Conservation (phyloP, 768 basidiomycete species). For the Xerocomellus intermedius region DNA sequence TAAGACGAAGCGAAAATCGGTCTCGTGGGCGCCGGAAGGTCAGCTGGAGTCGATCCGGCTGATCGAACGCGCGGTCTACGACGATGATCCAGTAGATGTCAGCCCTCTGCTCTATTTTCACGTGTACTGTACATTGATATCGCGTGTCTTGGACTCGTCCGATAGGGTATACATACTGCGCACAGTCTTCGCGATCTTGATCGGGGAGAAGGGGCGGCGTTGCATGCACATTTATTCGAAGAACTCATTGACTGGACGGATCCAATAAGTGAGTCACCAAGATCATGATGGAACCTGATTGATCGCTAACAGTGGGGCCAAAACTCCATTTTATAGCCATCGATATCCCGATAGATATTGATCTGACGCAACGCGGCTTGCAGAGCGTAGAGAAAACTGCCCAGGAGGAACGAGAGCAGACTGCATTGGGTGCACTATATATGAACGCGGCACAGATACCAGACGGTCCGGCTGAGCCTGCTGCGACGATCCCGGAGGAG, state of each 20-base stretch:
- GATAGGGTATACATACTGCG: slow-evolving; percentile 67
- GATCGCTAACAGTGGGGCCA: slow-evolving; percentile 22
- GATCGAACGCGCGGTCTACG: slow-evolving; percentile 86
- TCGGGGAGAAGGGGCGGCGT: slow-evolving; percentile 80
- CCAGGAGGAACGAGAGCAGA: slow-evolving; percentile 79
- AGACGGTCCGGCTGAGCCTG: slow-evolving; percentile 72
- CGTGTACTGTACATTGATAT: slow-evolving; percentile 53
- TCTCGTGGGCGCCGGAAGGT: slow-evolving; percentile 75
- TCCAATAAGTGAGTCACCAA: slow-evolving; percentile 62
- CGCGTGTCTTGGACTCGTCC: slow-evolving; percentile 35
- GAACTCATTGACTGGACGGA: slow-evolving; percentile 86
- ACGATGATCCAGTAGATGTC: slow-evolving; percentile 86
- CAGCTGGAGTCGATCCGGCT: slow-evolving; percentile 71
- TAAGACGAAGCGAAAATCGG: slow-evolving; percentile 69
- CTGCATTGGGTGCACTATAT: slow-evolving; percentile 73
- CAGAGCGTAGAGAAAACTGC: slow-evolving; percentile 64
- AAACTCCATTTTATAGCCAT: slow-evolving; percentile 42
- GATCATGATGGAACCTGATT: slow-evolving; percentile 14
- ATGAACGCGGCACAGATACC: slow-evolving; percentile 70
- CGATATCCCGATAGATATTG: slow-evolving; percentile 60
- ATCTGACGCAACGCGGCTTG: slow-evolving; percentile 55
- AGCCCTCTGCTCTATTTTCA: slow-evolving; percentile 50
- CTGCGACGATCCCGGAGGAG: slow-evolving; percentile 59
- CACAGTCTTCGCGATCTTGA: slow-evolving; percentile 85
- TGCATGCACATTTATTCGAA: slow-evolving; percentile 82